Conservation (phyloP, 2,329 filamentous ascomycete species). For the Huntiella decipiens region DNA sequence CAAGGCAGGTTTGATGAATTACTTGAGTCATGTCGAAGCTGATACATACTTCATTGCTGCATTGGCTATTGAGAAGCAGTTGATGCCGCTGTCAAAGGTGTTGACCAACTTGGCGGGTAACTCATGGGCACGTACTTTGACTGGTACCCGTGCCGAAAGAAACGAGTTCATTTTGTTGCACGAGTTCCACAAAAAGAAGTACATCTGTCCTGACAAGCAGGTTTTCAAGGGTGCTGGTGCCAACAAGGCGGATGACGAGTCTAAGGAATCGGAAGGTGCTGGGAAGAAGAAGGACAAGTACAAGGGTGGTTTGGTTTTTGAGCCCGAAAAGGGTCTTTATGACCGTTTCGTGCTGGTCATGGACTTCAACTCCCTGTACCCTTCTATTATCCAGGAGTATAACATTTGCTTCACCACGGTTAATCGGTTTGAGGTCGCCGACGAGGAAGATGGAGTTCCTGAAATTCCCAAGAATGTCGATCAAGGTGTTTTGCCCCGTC, state of each 20-base stretch:
- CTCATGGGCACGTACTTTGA: constrained; percentile 91
- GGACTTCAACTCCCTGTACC: constrained; percentile 99
- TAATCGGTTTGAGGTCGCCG: constrained; percentile 48
- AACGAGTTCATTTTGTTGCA: constrained; percentile 99
- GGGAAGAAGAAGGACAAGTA: constrained; percentile 99
- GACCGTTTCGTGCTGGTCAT: constrained; percentile 98
- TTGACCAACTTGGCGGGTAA: constrained; percentile 93
- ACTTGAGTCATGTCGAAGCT: constrained; percentile 79
- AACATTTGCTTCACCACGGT: constrained; percentile 99
- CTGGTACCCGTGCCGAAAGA: constrained; percentile 85
- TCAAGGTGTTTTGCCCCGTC: constrained; percentile 68
- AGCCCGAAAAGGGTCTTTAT: constrained; percentile 91
- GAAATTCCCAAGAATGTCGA: constrained; percentile 64
- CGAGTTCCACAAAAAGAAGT: constrained; percentile 91
- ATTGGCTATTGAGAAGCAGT: constrained; percentile 70
- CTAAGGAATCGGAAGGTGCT: constrained; percentile 40
- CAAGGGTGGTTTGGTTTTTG: constrained; percentile 95
- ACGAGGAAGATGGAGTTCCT: constrained; percentile 75
- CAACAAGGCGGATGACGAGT: constrained; percentile 7
- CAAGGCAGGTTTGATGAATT: constrained; percentile 76
- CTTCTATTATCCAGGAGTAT: constrained; percentile 96
- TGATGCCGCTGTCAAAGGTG: constrained; percentile 84
- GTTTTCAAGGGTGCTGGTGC: constrained; percentile 42
- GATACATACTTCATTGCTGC: constrained; percentile 95
- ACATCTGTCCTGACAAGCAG: constrained; percentile 92